Evolutionary conservation across 2,329 filamentous ascomycete genomes (phyloP), one percentile per base, ranked within the genome.

Genomic region (Trichoderma semiorbis): DNA sequence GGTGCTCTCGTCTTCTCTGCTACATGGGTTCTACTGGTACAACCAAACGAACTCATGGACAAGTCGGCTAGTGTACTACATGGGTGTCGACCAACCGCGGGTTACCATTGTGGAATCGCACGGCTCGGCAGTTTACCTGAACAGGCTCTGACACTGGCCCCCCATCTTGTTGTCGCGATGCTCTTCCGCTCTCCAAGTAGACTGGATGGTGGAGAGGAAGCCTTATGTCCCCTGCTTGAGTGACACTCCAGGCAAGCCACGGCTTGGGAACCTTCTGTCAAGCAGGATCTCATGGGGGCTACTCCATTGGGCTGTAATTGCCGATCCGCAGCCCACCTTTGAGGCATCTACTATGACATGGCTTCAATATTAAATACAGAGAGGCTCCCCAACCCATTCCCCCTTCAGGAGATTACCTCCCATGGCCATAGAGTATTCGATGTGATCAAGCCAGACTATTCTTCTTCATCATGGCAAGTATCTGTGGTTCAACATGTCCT

Each of bases 401-500:
- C 60, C 57, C 70, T 3, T 30, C 39, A 53, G 16, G 57, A 61
- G 60, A 68, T 72, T 50, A 26, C 66, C 47, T 53, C 47, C 55
- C 53, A 43, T 64, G 43, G 43, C 53, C 47, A 70, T 64, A 55
- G 73, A 72, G 73, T 72, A 73, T 70, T 75, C 24, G 75, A 71
- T 73, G 79, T 79, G 78, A 78, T 50, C 70, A 73, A 64, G 62
- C 74, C 72, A 71, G 24, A 74, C 73, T 63, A 76, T 65, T 69
- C 60, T 55, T 69, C 74, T 55, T 69, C 74, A 78, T 68, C 47
- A 83, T 83, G 82, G 76, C 80, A 75, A 78, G 75, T 72, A 77
- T 78, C 74, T 83, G 82, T 75, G 78, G 77, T 69, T 76, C 76
- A n/a, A 76, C 75, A 63, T 84, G 82, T 72, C 81, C 80, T 64